Base-by-base conservation (phyloP, 306 rosid species). In the Neltuma alba region DNA sequence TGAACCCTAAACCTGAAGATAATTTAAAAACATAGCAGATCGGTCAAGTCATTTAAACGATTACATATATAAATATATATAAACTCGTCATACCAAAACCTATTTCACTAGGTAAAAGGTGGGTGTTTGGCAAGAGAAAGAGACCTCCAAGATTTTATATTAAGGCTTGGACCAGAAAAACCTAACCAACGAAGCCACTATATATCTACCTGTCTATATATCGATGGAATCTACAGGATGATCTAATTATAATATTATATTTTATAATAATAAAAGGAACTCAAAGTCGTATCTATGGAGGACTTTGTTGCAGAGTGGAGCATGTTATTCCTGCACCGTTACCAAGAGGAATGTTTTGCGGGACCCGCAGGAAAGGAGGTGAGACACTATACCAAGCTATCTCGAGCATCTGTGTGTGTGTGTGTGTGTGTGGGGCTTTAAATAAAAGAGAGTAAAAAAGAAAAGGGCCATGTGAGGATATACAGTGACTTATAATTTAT, bases 281-380 rank as follows among this genome's bases (percentile, higher is more conserved):
- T 18, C 3, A 36, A 65, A 40, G 45, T 65, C 28, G 9, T 33
- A 36, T 65, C 45, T 20, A 67, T 12, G 78, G 73, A 83, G 77
- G 71, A 73, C 38, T 72, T 54, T 54, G 61, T 54, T 78, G 82
- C 62, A 79, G 82, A 73, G 79, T 80, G 84, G 84, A 71, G 84
- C 82, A 83, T 84, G 86, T 76, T 65, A 86, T 86, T 82, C 85
- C 61, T 72, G 85, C 94, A 84, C 87, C 85, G 79, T 77, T 60
- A 48, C 75, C 90, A 47, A 88, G 86, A 87, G 85, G 93, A 92
- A 90, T 92, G 94, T 92, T 86, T 66, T 85, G 89, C 85, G 90
- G 92, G 89, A 44, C 87, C 89, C 93, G 79, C 27, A 78, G 84
- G 52, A 69, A 83, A 75, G 75, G 48, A 79, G 60, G 77, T n/a